phyloP scores from a whole-genome alignment of 495 filamentous ascomycete species.

The Xylaria curta region DNA sequence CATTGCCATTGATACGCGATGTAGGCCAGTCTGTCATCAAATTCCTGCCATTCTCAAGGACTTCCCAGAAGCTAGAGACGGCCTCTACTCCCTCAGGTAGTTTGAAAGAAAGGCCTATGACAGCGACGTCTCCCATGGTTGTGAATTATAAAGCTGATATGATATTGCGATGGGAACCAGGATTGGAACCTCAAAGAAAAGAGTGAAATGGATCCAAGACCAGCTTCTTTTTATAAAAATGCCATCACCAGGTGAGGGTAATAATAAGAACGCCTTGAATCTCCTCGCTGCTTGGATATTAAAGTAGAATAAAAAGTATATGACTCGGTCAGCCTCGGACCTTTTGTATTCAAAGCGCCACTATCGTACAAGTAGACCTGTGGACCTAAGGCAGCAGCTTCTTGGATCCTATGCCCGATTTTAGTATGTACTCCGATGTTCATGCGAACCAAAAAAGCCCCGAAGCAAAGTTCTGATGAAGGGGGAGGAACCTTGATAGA shows the following conservation, averaged over 20 bases:
- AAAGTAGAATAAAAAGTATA: neutral
- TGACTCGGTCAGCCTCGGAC: neutral
- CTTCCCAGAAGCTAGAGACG: slow-evolving; percentile 43
- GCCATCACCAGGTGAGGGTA: neutral
- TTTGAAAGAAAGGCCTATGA: slow-evolving; percentile 49
- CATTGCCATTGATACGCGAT: slow-evolving; percentile 35
- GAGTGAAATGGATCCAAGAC: slow-evolving; percentile 20
- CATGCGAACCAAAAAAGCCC: neutral
- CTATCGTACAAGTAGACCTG: neutral
- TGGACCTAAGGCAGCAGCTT: neutral
- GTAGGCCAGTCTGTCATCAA: slow-evolving; percentile 45
- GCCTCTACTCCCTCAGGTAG: slow-evolving; percentile 44
- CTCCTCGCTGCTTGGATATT: no score
- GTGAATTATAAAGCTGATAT: neutral
- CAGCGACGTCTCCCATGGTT: slow-evolving; percentile 36
- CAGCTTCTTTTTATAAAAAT: neutral
- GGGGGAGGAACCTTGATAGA: neutral
- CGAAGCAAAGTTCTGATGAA: neutral
- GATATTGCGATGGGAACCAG: neutral
- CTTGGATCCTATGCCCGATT: neutral
- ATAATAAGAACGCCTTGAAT: neutral
- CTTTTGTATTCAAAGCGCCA: neutral
- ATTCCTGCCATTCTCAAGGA: slow-evolving; percentile 41
- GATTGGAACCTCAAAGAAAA: slow-evolving; percentile 13
- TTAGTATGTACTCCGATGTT: neutral